phyloP scores from a whole-genome alignment of 169 alveolate genomes.

The Plasmodium vinckei region DNA sequence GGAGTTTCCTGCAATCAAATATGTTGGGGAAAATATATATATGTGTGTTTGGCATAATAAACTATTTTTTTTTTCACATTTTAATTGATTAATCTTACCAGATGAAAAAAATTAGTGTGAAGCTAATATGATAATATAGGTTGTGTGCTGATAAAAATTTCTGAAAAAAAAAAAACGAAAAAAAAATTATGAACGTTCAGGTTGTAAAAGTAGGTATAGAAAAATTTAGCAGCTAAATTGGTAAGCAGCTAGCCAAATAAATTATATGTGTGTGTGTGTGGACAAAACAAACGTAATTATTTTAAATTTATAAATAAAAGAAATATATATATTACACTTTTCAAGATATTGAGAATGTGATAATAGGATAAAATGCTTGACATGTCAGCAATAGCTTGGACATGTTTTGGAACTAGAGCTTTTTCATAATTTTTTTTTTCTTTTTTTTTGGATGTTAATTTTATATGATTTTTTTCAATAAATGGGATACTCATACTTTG shows the following conservation, averaged over 20 bases:
- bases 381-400: slow-evolving; percentile 42
- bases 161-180: slow-evolving; percentile 19
- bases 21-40: not conserved
- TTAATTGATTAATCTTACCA: slow-evolving; percentile 11
- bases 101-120: slow-evolving; percentile 52
- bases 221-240: no score
- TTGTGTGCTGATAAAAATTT: slow-evolving; percentile 68
- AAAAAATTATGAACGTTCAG: not conserved
- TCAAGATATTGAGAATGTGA: slow-evolving; percentile 45
- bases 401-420: slow-evolving; percentile 54
- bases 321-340: slow-evolving; percentile 20
- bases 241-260: no score
- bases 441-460: not conserved
- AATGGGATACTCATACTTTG: not conserved
- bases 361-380: slow-evolving; percentile 41
- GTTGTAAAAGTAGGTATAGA: no score
- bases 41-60: no score
- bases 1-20: slow-evolving; percentile 47
- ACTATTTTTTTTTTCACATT: no score
- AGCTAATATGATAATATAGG: slow-evolving; percentile 37
- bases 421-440: slow-evolving; percentile 15
- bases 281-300: not conserved
- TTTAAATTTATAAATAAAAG: not conserved
- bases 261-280: no score
- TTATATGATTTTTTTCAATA: not conserved